phyloP scores from a whole-genome alignment of 495 filamentous ascomycete species.

The Tuber umbilicatum region DNA sequence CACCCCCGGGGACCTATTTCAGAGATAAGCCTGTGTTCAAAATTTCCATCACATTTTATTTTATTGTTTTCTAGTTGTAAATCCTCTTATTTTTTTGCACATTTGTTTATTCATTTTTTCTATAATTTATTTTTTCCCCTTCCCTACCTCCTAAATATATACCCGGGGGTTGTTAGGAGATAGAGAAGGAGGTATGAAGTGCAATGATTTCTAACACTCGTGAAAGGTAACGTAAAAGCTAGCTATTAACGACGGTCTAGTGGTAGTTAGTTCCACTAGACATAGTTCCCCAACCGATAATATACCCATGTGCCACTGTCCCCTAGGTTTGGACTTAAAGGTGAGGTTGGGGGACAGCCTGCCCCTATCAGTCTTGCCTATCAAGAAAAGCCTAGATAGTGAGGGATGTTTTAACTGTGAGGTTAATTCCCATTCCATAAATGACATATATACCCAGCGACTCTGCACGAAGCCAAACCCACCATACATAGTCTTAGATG shows the following conservation, averaged over 20 bases:
- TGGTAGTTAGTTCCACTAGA: neutral
- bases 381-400: too few species aligned
- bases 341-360: neutral
- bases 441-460: too few species aligned
- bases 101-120: neutral
- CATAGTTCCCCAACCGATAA: neutral
- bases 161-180: neutral
- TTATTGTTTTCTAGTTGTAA: neutral
- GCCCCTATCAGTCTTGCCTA: too few species aligned
- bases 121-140: too few species aligned
- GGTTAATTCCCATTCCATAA: too few species aligned
- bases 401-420: too few species aligned
- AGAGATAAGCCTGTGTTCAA: neutral
- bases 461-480: too few species aligned
- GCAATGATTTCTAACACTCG: too few species aligned
- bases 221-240: too few species aligned
- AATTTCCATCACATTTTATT: neutral
- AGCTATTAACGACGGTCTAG: neutral
- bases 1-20: neutral
- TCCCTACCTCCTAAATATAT: neutral
- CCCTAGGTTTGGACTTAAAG: neutral
- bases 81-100: neutral
- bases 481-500: too few species aligned
- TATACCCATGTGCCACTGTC: neutral
- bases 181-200: neutral